Base-by-base conservation (phyloP, 164 flowering plant species). In the Platanus orientalis region DNA sequence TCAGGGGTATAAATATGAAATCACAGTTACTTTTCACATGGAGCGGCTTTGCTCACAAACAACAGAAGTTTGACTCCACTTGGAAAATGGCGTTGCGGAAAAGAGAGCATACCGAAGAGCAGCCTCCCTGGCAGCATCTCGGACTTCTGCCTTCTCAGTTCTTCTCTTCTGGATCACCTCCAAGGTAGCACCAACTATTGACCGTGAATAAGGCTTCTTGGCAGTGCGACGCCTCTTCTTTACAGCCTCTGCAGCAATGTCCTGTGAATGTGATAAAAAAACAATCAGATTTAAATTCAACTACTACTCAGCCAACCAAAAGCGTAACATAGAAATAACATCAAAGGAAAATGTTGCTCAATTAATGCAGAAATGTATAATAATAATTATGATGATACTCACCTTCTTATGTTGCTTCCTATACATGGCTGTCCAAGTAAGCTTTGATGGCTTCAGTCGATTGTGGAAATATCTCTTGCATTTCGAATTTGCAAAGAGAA, bases 391-490 rank as follows among this genome's bases (percentile, higher is more conserved):
- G 42, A 36, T 36, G 42, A 36, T 36, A 36, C 12, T 53, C 26
- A 81, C 86, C 83, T 82, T 82, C 71, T 82, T 82, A 32, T 80
- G 86, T 67, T 82, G 86, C 75, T 82, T 82, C 66, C 86, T 68
- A 72, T 76, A 82, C 79, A 80, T 82, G 2, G 86, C 86, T 1
- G 84, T 82, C 86, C 86, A 80, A 6, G 88, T 82, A 67, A 89
- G 90, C 79, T 89, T 89, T 0, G 96, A 80, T 25, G 96, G 96
- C 86, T 84, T 89, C 83, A 89, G 56, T 7, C 81, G 62, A 69
- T 85, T 89, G 80, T 86, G 92, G 80, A 89, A 89, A 71, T 89
- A 87, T 77, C 90, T 79, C 80, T 85, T 89, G 76, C 96, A 89
- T 80, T 89, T 86, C 4, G 92, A 89, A 54, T 89, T 89, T 14